Evolutionary conservation across 257 asterid genomes (phyloP).

Genomic region (Galeopsis tetrahit): DNA sequence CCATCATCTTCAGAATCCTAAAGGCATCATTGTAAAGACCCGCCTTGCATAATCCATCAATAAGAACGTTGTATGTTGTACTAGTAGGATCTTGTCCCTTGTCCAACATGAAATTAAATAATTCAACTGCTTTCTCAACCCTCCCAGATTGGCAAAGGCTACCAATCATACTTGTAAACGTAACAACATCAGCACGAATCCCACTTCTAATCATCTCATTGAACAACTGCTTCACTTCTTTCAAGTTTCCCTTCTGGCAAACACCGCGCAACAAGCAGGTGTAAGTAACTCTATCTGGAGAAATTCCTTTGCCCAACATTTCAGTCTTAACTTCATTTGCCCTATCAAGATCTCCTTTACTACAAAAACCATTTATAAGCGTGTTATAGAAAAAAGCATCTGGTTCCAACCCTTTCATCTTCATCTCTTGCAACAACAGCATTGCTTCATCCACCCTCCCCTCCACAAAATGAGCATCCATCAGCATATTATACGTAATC

Average conservation of each 20-base stretch:
- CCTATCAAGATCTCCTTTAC: slow-evolving; percentile 49
- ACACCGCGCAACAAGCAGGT: slow-evolving; percentile 62
- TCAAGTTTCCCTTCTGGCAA: slow-evolving; percentile 59
- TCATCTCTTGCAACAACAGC: slow-evolving; percentile 60
- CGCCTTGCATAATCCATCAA: slow-evolving; percentile 65
- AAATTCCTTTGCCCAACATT: slow-evolving; percentile 61
- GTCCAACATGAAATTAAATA: slow-evolving; percentile 62
- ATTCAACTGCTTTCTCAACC: slow-evolving; percentile 56
- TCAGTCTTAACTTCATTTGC: slow-evolving; percentile 55
- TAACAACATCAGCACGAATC: slow-evolving; percentile 62
- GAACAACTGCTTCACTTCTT: slow-evolving; percentile 52
- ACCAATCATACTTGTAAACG: slow-evolving; percentile 55
- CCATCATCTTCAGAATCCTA: slow-evolving; percentile 57
- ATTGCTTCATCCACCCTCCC: slow-evolving; percentile 52
- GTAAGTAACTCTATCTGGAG: slow-evolving; percentile 57
- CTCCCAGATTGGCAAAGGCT: slow-evolving; percentile 56
- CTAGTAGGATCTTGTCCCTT: slow-evolving; percentile 59
- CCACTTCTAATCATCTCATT: slow-evolving; percentile 61
- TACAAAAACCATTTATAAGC: slow-evolving; percentile 57
- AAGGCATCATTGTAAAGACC: slow-evolving; percentile 55
- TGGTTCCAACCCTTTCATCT: slow-evolving; percentile 46
- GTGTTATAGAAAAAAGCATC: slow-evolving; percentile 53
- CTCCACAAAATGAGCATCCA: slow-evolving; percentile 52
- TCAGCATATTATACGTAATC: slow-evolving; percentile 52
- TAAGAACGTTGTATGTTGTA: slow-evolving; percentile 53